These are phyloP conservation scores for Leishmania lainsoni DNA, from an alignment of 208 protist species.

Conservation along the genomic window DNA sequence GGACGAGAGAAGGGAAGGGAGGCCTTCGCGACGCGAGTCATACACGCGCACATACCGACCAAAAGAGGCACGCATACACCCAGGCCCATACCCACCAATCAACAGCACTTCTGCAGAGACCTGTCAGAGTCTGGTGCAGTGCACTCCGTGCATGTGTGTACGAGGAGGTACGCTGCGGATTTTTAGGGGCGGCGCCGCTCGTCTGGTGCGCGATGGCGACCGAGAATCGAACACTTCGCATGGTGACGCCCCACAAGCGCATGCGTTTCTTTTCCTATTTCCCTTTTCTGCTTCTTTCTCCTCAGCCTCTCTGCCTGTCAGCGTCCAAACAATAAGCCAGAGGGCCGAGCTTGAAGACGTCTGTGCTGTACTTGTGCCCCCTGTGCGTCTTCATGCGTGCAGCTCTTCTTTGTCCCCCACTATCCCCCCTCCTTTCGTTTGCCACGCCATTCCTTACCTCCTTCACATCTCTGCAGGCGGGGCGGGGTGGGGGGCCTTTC, in stretches of 20 bases:
- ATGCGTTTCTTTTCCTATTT: background rate
- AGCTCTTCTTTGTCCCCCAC: slow-evolving; percentile 1
- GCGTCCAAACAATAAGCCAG: background rate
- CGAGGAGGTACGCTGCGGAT: background rate
- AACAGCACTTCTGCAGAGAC: background rate
- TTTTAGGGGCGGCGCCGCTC: background rate
- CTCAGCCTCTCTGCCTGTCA: background rate
- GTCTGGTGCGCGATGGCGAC: background rate
- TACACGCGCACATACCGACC: background rate
- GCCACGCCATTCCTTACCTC: background rate
- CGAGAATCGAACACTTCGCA: background rate
- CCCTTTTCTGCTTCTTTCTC: background rate
- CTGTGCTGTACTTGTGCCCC: background rate
- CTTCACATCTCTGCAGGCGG: too few relatives aligned
- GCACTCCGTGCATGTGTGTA: background rate
- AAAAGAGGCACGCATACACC: background rate
- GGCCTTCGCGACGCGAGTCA: too few relatives aligned
- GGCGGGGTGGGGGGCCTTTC: too few relatives aligned
- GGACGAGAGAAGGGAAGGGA: background rate
- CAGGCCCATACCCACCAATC: background rate
- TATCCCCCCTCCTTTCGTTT: background rate
- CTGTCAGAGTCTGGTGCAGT: background rate
- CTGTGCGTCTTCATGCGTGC: background rate
- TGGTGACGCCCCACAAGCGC: background rate
- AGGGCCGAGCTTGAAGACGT: background rate